These are phyloP conservation scores for Fonsecaea multimorphosa DNA, from an alignment of 2,329 filamentous ascomycete genomes.

Conservation along the genomic window DNA sequence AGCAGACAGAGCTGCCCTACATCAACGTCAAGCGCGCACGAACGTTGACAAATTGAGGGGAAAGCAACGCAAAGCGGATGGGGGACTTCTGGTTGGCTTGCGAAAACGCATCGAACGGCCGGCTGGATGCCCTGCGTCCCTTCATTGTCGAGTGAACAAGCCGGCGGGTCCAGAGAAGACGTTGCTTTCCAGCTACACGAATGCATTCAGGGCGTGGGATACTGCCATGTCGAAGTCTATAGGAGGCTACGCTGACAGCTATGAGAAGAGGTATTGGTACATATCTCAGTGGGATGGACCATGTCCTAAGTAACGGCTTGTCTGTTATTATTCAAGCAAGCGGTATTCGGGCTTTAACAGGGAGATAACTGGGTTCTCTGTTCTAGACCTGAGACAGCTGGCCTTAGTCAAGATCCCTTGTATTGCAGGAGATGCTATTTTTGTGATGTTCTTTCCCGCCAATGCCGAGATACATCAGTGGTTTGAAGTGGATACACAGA, in stretches of 20 bases:
- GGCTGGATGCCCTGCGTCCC: neutral
- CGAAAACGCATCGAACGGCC: neutral
- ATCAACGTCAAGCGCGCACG: neutral
- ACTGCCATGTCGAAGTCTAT: constrained; percentile 8
- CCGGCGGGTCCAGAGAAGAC: neutral
- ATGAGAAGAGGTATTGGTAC: constrained; percentile 17
- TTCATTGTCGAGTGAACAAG: constrained; percentile 10
- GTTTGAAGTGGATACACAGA: neutral
- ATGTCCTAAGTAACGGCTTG: neutral
- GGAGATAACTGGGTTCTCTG: neutral
- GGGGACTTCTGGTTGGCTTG: constrained; percentile 5
- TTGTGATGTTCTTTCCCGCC: neutral
- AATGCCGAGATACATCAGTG: neutral
- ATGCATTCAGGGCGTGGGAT: constrained; percentile 18
- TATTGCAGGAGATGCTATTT: neutral
- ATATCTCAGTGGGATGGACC: constrained; percentile 7
- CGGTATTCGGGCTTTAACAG: neutral
- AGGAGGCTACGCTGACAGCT: constrained; percentile 6
- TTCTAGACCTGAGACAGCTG: neutral
- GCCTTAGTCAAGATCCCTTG: neutral
- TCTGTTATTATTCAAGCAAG: neutral
- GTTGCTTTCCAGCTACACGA: constrained; percentile 3
- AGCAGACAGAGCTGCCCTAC: neutral
- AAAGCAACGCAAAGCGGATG: neutral
- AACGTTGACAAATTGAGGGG: neutral